Evolutionary conservation across 306 rosid genomes (phyloP).

Genomic region (Quercus variabilis): DNA sequence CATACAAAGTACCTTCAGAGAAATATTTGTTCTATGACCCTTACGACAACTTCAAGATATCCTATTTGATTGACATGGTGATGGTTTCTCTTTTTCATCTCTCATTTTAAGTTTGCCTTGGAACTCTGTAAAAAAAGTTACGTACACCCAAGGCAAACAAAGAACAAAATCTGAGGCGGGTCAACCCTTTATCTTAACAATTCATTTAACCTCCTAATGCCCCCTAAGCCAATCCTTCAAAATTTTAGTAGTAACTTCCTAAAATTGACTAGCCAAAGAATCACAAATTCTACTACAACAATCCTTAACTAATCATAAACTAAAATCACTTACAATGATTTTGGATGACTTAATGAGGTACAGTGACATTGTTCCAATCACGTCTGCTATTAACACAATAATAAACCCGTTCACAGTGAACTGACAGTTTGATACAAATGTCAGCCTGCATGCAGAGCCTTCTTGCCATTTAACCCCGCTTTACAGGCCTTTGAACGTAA

Average conservation of each 20-base stretch:
- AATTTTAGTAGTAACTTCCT: not conserved
- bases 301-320: not conserved
- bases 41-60: too few relatives aligned
- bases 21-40: too few relatives aligned
- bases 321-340: not conserved
- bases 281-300: not conserved
- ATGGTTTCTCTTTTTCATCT: too few relatives aligned
- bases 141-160: too few relatives aligned
- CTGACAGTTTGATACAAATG: conserved; percentile 26
- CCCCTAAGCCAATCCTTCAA: not conserved
- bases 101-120: too few relatives aligned
- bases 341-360: not conserved
- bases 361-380: not conserved
- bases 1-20: too few relatives aligned
- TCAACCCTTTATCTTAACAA: too few relatives aligned
- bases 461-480: conserved; percentile 59
- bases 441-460: conserved; percentile 24
- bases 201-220: not conserved
- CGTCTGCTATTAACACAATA: conserved; percentile 10
- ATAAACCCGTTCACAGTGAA: conserved; percentile 24
- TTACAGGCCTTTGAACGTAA: conserved; percentile 94
- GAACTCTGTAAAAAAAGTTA: too few relatives aligned
- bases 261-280: not conserved
- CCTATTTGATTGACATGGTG: too few relatives aligned
- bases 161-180: too few relatives aligned